Evolutionary conservation across 371 early-diverging fungal species (phyloP).

Genomic region (Coemansia sp.): DNA sequence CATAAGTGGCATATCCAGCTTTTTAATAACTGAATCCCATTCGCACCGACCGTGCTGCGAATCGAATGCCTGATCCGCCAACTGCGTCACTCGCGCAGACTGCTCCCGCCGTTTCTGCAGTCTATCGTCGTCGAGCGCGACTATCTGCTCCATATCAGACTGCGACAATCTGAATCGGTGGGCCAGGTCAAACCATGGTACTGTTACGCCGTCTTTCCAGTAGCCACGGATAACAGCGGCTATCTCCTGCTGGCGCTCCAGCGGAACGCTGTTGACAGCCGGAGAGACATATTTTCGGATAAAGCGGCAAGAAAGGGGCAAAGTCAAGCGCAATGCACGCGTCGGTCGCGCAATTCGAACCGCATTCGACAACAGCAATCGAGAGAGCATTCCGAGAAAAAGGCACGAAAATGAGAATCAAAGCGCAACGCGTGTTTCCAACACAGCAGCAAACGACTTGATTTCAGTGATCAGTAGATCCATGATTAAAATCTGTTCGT

Average conservation of each 20-base stretch:
- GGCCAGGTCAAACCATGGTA: constrained; percentile 3
- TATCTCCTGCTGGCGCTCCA: constrained; percentile 1
- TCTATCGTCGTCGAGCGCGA: neutral
- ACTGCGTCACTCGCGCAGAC: neutral
- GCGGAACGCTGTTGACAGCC: neutral
- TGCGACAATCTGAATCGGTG: neutral
- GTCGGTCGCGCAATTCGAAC: neutral
- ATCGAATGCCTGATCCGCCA: neutral
- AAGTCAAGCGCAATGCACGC: neutral
- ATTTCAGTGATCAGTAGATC: too few relatives aligned
- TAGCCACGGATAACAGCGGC: neutral
- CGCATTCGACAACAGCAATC: too few relatives aligned
- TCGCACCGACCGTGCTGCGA: constrained; percentile 1
- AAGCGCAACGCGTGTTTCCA: too few relatives aligned
- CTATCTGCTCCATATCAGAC: neutral
- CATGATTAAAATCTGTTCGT: too few relatives aligned
- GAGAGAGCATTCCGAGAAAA: too few relatives aligned
- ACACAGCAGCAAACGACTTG: too few relatives aligned
- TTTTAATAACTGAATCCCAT: constrained; percentile 14
- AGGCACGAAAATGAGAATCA: too few relatives aligned
- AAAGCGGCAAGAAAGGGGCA: neutral
- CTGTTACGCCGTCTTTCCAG: neutral
- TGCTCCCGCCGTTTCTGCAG: neutral
- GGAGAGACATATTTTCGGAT: neutral
- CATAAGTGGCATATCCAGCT: neutral